Conservation (phyloP, 257 asterid species). For the Fraxinus pennsylvanica region DNA sequence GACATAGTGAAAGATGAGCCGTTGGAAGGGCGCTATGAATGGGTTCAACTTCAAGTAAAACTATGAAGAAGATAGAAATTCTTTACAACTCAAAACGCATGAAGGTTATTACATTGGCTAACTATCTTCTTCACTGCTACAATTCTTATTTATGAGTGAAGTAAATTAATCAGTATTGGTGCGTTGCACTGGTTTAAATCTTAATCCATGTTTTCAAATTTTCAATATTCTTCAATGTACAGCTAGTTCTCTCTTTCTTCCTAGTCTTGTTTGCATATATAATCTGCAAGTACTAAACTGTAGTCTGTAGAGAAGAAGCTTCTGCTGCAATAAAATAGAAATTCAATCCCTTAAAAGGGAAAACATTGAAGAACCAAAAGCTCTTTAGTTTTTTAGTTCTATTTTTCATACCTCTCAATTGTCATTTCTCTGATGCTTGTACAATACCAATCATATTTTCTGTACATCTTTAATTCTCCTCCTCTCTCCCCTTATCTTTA, state of each 20-base stretch:
- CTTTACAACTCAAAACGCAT: not conserved
- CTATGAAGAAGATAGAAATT: slow-evolving; percentile 29
- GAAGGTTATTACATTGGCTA: not conserved
- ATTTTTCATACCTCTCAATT: not conserved
- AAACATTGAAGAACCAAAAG: slow-evolving; percentile 16
- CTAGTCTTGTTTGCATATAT: slow-evolving; percentile 22
- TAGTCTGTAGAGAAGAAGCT: slow-evolving; percentile 14
- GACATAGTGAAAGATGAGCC: slow-evolving; percentile 68
- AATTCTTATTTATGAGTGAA: not conserved
- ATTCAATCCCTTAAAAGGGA: slow-evolving; percentile 21
- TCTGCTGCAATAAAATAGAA: slow-evolving; percentile 18
- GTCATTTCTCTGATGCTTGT: not conserved
- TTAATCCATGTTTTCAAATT: slow-evolving; percentile 4
- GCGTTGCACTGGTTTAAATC: slow-evolving; percentile 30
- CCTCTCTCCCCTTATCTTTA: not conserved
- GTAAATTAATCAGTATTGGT: not conserved
- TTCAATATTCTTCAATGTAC: slow-evolving; percentile 24
- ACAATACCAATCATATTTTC: not conserved
- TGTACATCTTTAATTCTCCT: too few relatives aligned
- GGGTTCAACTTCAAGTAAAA: slow-evolving; percentile 42
- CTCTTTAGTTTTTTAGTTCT: not conserved
- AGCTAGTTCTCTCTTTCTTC: slow-evolving; percentile 25
- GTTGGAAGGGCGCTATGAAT: slow-evolving; percentile 62
- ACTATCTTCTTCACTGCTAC: not conserved
- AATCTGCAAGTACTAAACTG: slow-evolving; percentile 21